A percentile compares a stretch with the other conserved stretches of the same genome.
Evolutionary conservation across 2,329 filamentous ascomycete genomes (phyloP).

Genomic region (Ophiognomonia clavigignenti-juglandacearum): DNA sequence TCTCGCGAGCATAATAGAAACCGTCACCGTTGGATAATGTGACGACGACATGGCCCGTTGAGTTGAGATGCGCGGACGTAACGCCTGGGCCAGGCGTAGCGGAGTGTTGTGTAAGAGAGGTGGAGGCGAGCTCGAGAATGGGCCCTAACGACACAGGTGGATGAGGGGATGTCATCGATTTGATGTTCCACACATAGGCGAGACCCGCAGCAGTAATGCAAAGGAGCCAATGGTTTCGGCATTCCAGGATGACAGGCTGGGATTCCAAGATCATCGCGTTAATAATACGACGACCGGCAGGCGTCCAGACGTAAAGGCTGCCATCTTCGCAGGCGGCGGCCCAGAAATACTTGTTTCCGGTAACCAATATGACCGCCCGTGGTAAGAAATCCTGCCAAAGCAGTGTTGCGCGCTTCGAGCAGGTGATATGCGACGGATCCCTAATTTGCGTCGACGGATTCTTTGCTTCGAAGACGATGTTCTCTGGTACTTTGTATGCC

Average conservation of each 20-base stretch:
- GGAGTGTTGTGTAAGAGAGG: constrained; percentile 69
- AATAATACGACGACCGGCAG: constrained; percentile 78
- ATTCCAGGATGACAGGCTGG: constrained; percentile 91
- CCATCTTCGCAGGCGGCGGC: constrained; percentile 91
- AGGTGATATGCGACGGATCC: constrained; percentile 79
- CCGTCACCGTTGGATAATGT: constrained; percentile 93
- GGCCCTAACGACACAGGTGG: constrained; percentile 86
- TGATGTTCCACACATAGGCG: constrained; percentile 91
- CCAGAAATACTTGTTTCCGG: constrained; percentile 89
- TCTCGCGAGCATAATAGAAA: constrained; percentile 77
- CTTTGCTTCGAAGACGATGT: constrained; percentile 79
- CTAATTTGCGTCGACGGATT: constrained; percentile 74
- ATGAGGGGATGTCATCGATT: constrained; percentile 76
- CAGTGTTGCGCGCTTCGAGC: constrained; percentile 72
- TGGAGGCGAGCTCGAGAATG: constrained; percentile 79
- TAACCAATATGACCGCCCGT: constrained; percentile 79
- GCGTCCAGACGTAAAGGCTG: constrained; percentile 84
- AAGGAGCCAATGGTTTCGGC: constrained; percentile 81
- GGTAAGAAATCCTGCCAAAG: constrained; percentile 95
- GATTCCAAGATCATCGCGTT: constrained; percentile 85
- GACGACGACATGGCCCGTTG: constrained; percentile 79
- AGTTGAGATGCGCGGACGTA: constrained; percentile 87
- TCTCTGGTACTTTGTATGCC: constrained; percentile 59
- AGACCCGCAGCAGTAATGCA: constrained; percentile 85
- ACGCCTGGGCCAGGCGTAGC: constrained; percentile 76